A percentile compares a stretch with the other conserved stretches of the same genome.
Conservation (phyloP, 192 early-diverging fungal species). For the Backusella luteola region DNA sequence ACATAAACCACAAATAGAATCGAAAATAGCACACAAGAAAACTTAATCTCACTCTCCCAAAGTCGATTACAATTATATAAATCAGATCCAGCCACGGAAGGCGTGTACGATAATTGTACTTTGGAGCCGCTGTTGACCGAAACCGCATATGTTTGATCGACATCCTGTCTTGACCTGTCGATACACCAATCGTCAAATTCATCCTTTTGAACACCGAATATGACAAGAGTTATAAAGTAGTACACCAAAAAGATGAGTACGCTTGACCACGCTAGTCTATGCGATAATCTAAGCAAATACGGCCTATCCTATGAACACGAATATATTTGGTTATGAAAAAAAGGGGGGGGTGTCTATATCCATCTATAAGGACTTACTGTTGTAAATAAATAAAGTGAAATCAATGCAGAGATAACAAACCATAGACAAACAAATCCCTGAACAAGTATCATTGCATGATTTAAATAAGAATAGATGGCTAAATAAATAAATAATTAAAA, state of each 20-base stretch:
- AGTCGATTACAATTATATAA: conserved; percentile 32
- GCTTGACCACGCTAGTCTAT: conserved; percentile 18
- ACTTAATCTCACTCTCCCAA: conserved; percentile 37
- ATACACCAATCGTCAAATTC: conserved; percentile 30
- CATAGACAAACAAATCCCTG: conserved; percentile 24
- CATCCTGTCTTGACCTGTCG: conserved; percentile 5
- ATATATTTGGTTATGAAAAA: background rate
- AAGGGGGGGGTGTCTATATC: background rate
- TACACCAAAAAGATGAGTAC: conserved; percentile 26
- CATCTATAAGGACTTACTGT: conserved; percentile 13
- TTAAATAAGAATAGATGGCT: conserved; percentile 37
- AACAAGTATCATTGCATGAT: conserved; percentile 24
- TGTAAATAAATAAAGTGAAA: conserved; percentile 19
- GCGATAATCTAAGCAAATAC: background rate
- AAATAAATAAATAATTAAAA: background rate
- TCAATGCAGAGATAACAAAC: conserved; percentile 22
- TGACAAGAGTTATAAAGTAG: conserved; percentile 27
- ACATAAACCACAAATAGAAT: conserved; percentile 30
- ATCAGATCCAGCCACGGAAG: conserved; percentile 9
- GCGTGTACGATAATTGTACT: conserved; percentile 9
- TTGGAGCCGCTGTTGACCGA: background rate
- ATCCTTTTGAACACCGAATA: conserved; percentile 25
- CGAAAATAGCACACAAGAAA: conserved; percentile 21
- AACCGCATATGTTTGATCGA: background rate
- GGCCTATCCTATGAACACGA: conserved; percentile 20